Percentiles rank a stretch among this genome's conserved stretches.
These are phyloP conservation scores for Russula virescens DNA, from an alignment of 768 basidiomycete species.

Conservation along the genomic window DNA sequence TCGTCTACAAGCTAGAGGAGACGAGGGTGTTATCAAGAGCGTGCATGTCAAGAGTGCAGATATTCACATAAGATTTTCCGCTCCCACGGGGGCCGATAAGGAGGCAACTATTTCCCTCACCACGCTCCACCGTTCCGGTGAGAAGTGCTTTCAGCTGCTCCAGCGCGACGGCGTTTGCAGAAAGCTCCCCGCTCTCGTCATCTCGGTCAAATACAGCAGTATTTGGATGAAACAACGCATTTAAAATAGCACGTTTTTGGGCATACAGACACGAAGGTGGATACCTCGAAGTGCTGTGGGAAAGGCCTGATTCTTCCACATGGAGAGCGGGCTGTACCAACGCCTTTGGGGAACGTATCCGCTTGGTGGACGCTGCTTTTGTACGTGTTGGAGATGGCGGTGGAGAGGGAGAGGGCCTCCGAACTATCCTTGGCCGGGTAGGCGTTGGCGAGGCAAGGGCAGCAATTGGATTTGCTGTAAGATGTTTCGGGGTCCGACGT, in stretches of 20 bases:
- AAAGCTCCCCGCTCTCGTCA: conserved; percentile 32
- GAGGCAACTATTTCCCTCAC: conserved; percentile 92
- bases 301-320: conserved; percentile 25
- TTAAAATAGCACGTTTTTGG: conserved; percentile 55
- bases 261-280: conserved; percentile 42
- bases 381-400: background rate
- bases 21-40: conserved; percentile 6
- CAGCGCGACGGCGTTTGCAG: conserved; percentile 48
- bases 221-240: conserved; percentile 36
- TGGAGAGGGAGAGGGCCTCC: background rate
- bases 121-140: conserved; percentile 64
- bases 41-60: conserved; percentile 3
- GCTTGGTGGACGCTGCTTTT: background rate
- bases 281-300: conserved; percentile 35
- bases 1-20: conserved; percentile 51
- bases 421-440: background rate
- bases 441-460: conserved; percentile 13
- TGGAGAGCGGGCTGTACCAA: background rate
- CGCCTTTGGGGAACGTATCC: background rate
- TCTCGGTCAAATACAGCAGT: conserved; percentile 26
- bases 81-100: conserved; percentile 79
- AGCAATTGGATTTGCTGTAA: background rate
- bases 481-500: conserved; percentile 6
- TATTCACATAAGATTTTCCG: conserved; percentile 70
- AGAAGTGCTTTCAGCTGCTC: conserved; percentile 60